Evolutionary conservation across 2,329 filamentous ascomycete genomes (phyloP), one percentile per base, ranked within the genome.

Genomic region (Neurospora crassa): DNA sequence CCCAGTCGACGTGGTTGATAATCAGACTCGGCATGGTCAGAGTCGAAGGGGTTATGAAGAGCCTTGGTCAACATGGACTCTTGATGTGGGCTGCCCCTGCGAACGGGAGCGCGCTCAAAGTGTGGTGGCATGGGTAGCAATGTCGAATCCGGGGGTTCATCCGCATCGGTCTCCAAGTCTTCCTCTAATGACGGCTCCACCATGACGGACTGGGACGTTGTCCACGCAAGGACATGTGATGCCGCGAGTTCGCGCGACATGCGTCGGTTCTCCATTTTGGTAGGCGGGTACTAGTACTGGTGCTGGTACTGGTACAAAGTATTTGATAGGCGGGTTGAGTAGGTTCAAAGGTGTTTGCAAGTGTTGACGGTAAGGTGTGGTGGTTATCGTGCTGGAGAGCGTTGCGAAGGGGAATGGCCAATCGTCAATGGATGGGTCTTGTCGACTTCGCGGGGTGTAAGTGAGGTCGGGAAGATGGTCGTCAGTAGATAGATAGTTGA

Each of bases 41-140:
- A 80, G 79, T 91, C 89, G 1, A 89, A 88, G 68, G 87, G 86
- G 77, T 86, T 88, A 80, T 90, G 89, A 70, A 98, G 88, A 43
- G 94, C 95, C 78, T 90, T 91, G 34, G 96, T 98, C 77, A 99
- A 84, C 47, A 99, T 87, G 16, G 96, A 98, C 77, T 93, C 88
- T 76, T 92, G 89, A 69, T 87, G 87, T 70, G 87, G 85, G 41
- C 80, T 83, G 42, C 85, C 81, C 47, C 83, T 82, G 77, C 83
- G 83, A 70, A 86, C 82, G 68, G 78, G 79, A 69, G 81, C 84
- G 80, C 83, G 84, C 77, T 81, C 81, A 79, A 83, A 89, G 80
- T 78, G 82, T 75, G 75, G 79, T 75, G 69, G 77, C 73, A 73
- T 77, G 67, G 75, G 76, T 68, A 75, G 77, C 34, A 70, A 68